phyloP scores from a whole-genome alignment of 2,329 filamentous ascomycete species.

The Aspergillus amoenus region DNA sequence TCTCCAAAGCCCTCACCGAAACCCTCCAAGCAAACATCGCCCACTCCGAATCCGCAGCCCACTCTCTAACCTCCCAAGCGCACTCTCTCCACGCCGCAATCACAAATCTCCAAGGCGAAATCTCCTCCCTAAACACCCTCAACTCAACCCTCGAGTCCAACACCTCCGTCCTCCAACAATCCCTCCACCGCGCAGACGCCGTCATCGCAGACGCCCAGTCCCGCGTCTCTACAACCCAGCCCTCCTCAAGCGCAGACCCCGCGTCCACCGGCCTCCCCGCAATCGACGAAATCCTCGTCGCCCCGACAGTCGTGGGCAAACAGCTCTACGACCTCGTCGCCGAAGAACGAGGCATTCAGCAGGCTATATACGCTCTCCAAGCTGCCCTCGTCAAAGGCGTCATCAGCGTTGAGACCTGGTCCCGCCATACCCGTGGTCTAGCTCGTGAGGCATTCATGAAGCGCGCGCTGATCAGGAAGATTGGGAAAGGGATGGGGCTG shows the following conservation, averaged over 20 bases:
- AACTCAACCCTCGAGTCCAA: conserved; percentile 72
- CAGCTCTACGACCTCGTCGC: conserved; percentile 88
- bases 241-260: conserved; percentile 33
- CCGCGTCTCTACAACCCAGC: conserved; percentile 42
- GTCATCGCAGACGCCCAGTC: conserved; percentile 72
- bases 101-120: conserved; percentile 69
- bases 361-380: conserved; percentile 71
- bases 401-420: conserved; percentile 48
- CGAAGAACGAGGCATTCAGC: conserved; percentile 82
- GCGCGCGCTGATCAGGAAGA: conserved; percentile 47
- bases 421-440: conserved; percentile 46
- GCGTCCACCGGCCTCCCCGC: conserved; percentile 57
- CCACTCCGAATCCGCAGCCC: conserved; percentile 72
- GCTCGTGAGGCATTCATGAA: conserved; percentile 51
- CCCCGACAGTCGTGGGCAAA: conserved; percentile 86
- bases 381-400: conserved; percentile 46
- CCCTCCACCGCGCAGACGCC: conserved; percentile 73
- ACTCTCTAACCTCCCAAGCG: conserved; percentile 76
- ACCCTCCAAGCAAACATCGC: conserved; percentile 68
- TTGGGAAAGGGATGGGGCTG: conserved; percentile 47
- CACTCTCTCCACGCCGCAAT: conserved; percentile 71
- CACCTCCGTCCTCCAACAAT: conserved; percentile 72
- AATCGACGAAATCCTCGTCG: conserved; percentile 89
- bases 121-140: conserved; percentile 68
- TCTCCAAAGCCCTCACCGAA: conserved; percentile 68